A percentile compares a stretch with the other conserved stretches of the same genome.
phyloP scores from a whole-genome alignment of 2,329 filamentous ascomycete species.

The Aspergillus neoniger region DNA sequence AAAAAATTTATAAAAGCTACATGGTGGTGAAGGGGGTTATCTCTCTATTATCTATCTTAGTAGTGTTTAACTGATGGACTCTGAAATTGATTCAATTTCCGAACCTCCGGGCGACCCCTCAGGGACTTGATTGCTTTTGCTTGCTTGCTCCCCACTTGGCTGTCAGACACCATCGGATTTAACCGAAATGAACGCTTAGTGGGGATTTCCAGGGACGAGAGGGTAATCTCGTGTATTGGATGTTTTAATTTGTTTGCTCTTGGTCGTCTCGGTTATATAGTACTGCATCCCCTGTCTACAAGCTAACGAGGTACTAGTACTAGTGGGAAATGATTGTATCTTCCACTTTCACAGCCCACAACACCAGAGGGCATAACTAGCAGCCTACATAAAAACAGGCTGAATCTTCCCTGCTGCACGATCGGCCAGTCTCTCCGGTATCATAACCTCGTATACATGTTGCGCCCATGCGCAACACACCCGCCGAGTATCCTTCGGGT shows the following conservation, averaged over 20 bases:
- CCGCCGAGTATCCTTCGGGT: slow-evolving; percentile 60
- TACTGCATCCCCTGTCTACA: too few relatives aligned
- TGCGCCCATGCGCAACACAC: slow-evolving; percentile 58
- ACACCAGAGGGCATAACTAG: neutral
- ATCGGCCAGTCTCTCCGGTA: slow-evolving; percentile 52
- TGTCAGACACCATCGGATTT: neutral
- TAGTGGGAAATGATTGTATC: too few relatives aligned
- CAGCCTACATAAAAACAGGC: slow-evolving; percentile 38
- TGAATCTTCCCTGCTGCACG: slow-evolving; percentile 46
- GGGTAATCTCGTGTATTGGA: neutral
- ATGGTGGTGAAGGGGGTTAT: too few relatives aligned
- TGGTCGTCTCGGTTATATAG: neutral
- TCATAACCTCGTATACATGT: slow-evolving; percentile 58
- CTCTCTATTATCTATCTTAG: too few relatives aligned
- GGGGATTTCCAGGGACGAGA: neutral
- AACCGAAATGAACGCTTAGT: neutral
- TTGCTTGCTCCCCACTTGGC: neutral
- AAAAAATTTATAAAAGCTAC: too few relatives aligned
- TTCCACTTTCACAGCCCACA: too few relatives aligned
- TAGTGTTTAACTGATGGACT: neutral
- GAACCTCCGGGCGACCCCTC: neutral
- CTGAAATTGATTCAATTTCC: neutral
- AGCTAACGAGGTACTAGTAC: too few relatives aligned
- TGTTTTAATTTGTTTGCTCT: neutral
- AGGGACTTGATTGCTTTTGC: neutral